Conservation (phyloP, 2,329 filamentous ascomycete species). For the Berkeleyomyces rouxiae region DNA sequence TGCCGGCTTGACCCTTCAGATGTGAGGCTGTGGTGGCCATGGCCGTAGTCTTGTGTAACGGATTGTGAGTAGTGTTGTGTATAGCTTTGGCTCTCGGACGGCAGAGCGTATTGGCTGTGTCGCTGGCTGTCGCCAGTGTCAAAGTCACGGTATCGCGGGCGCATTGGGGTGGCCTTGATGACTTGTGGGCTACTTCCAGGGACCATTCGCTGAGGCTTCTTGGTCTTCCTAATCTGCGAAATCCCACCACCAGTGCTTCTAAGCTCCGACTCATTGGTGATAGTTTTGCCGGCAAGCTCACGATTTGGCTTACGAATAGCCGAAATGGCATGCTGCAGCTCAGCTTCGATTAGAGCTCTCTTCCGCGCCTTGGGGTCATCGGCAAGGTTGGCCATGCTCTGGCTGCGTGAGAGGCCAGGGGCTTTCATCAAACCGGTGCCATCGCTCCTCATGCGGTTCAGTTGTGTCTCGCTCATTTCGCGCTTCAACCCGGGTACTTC, state of each 20-base stretch:
- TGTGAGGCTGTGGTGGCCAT: constrained; percentile 20
- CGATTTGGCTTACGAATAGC: constrained; percentile 62
- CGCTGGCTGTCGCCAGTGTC: not conserved
- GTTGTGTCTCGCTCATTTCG: constrained; percentile 47
- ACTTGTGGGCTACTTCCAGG: constrained; percentile 26
- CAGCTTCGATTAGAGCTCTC: constrained; percentile 50
- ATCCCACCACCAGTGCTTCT: constrained; percentile 30
- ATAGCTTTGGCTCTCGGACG: not conserved
- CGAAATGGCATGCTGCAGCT: constrained; percentile 57
- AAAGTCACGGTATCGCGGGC: constrained; percentile 26
- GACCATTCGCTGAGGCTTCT: constrained; percentile 30
- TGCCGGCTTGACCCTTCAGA: constrained; percentile 21
- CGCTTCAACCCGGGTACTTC: constrained; percentile 46
- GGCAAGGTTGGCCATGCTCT: constrained; percentile 30
- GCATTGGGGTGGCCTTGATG: constrained; percentile 40
- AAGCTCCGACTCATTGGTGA: constrained; percentile 50
- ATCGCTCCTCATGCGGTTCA: constrained; percentile 26
- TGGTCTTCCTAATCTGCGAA: constrained; percentile 32
- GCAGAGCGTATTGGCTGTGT: not conserved
- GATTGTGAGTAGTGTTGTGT: constrained; percentile 2
- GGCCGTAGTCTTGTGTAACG: constrained; percentile 1
- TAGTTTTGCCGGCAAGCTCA: constrained; percentile 46
- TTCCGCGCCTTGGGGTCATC: constrained; percentile 44
- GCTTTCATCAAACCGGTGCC: constrained; percentile 24
- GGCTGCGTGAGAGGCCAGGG: constrained; percentile 24